Evolutionary conservation across 2,329 filamentous ascomycete species (phyloP).

Genomic region (Beauveria sp.): DNA sequence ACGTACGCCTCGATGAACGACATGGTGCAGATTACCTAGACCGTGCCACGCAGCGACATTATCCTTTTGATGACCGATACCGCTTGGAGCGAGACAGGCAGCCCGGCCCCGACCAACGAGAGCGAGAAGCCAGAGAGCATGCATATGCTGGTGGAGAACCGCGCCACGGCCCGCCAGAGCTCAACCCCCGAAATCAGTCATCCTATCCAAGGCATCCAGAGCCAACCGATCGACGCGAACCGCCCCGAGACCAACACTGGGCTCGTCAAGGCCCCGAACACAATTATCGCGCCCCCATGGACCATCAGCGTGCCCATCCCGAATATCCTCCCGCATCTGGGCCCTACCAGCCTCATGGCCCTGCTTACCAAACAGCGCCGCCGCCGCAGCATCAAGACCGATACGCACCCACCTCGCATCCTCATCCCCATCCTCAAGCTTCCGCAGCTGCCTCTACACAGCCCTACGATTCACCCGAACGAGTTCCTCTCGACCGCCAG

Average conservation of each 20-base stretch:
- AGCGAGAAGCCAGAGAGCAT: slow-evolving; percentile 36
- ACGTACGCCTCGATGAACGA: slow-evolving; percentile 42
- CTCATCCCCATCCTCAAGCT: slow-evolving; percentile 17
- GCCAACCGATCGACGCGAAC: slow-evolving; percentile 30
- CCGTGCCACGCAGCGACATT: slow-evolving; percentile 34
- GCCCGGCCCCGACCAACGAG: slow-evolving; percentile 35
- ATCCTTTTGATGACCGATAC: slow-evolving; percentile 46
- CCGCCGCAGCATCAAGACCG: slow-evolving; percentile 23
- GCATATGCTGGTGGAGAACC: slow-evolving; percentile 42
- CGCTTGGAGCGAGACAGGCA: slow-evolving; percentile 40
- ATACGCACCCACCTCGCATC: slow-evolving; percentile 28
- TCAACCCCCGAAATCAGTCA: slow-evolving; percentile 37
- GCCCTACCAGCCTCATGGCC: slow-evolving; percentile 22
- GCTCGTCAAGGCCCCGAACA: slow-evolving; percentile 23
- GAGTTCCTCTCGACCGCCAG: slow-evolving; percentile 34
- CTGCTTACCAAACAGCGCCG: slow-evolving; percentile 23
- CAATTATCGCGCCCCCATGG: slow-evolving; percentile 28
- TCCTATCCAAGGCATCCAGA: slow-evolving; percentile 38
- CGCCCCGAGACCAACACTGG: slow-evolving; percentile 26
- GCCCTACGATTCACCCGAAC: slow-evolving; percentile 44
- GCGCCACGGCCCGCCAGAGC: slow-evolving; percentile 33
- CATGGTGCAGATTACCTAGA: slow-evolving; percentile 46
- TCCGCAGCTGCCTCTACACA: slow-evolving; percentile 18
- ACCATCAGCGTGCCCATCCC: slow-evolving; percentile 31
- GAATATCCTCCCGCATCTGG: slow-evolving; percentile 40